These are phyloP conservation scores for Candida sojae DNA, from an alignment of 1,139 yeast genomes.

Conservation along the genomic window DNA sequence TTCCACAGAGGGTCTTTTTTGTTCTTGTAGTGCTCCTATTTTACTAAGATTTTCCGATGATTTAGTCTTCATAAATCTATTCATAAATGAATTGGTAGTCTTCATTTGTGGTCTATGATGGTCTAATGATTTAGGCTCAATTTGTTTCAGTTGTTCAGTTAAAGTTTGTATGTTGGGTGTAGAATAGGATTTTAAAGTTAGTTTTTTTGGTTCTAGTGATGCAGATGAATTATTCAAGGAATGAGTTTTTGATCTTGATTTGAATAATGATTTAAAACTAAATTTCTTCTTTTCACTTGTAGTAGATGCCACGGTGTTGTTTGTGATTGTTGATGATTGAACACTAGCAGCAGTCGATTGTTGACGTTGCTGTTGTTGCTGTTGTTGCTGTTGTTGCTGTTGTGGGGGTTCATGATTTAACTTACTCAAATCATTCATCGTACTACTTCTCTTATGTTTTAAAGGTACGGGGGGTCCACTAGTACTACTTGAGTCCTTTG, in stretches of 20 bases:
- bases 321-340: conserved; percentile 4
- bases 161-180: conserved; percentile 26
- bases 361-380: conserved; percentile 4
- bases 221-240: conserved; percentile 17
- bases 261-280: conserved; percentile 43
- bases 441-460: conserved; percentile 29
- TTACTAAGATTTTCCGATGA: conserved; percentile 21
- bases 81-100: conserved; percentile 17
- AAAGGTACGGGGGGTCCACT: background rate
- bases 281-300: conserved; percentile 39
- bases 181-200: conserved; percentile 29
- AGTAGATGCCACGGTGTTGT: conserved; percentile 9
- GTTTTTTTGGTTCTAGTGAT: conserved; percentile 14
- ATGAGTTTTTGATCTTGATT: conserved; percentile 32
- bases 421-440: conserved; percentile 16
- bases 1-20: background rate
- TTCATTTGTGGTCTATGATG: conserved; percentile 4
- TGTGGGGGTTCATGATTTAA: background rate
- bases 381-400: background rate
- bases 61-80: conserved; percentile 28
- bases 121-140: background rate
- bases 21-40: conserved; percentile 2
- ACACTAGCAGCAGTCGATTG: background rate
- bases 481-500: background rate
- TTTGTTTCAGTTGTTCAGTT: background rate